Conservation (phyloP, 331 rosid species). For the Pyrus hybrid region DNA sequence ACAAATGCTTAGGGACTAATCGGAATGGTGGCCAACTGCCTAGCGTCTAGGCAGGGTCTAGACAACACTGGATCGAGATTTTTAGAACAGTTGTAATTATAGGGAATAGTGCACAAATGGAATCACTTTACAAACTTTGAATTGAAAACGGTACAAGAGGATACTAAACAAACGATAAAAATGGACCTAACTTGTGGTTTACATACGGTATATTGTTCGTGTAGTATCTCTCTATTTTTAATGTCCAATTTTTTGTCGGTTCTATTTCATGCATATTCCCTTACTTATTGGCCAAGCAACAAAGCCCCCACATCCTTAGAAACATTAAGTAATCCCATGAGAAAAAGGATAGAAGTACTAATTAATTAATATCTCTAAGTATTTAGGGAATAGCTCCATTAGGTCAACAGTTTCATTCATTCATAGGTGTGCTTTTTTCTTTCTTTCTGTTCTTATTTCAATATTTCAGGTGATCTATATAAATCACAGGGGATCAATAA, state of each 20-base stretch:
- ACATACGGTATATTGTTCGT: not conserved
- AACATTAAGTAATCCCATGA: not conserved
- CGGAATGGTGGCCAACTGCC: fast-evolving
- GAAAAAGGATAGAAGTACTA: not conserved
- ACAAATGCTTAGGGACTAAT: no score
- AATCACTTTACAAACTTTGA: no score
- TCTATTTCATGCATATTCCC: not conserved
- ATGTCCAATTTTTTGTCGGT: no score
- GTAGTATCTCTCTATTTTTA: not conserved
- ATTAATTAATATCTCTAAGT: not conserved
- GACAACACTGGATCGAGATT: fast-evolving
- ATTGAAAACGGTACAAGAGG: not conserved
- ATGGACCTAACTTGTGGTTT: no score
- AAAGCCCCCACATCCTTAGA: not conserved
- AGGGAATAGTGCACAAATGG: not conserved
- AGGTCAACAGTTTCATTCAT: not conserved
- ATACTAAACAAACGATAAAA: no score
- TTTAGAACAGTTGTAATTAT: no score
- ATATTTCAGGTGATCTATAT: no score
- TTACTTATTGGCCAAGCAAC: not conserved
- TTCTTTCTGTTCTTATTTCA: no score
- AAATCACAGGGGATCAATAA: no score
- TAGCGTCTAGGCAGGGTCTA: no score
- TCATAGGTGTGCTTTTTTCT: not conserved
- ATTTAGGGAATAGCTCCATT: not conserved